Evolutionary conservation across 2,329 filamentous ascomycete genomes (phyloP), one percentile per base, ranked within the genome.

Genomic region (Beauveria sp.): DNA sequence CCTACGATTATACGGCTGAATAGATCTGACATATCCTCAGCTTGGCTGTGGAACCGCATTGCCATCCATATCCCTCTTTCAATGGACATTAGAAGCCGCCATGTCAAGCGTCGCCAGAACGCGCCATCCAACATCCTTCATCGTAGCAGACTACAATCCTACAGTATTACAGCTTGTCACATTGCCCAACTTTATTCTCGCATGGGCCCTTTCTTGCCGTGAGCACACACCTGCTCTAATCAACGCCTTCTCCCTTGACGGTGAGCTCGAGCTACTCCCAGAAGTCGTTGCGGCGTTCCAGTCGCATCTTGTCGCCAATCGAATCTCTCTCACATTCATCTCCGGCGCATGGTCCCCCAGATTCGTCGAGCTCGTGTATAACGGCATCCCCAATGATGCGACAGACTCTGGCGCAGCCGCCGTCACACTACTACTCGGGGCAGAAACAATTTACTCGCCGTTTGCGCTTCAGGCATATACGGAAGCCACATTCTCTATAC

Each of bases 371-470:
- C 74, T 91, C 1, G 73, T 92, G 8, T 80, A 80, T 67, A 65
- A 67, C 34, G 54, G 68, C 45, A 63, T 66, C 6, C 53, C 62
- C 1, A 61, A 63, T 9, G 46, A 62, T 22, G 42, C 43, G 12
- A 38, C 57, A 45, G 12, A 43, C 57, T 43, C 48, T 2, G 10
- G 12, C 34, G 48, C 57, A 7, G 48, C 66, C 1, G 22, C 67
- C 6, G 55, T 61, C 48, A 81, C 80, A 16, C 73, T 89, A 2
- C 76, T 93, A 5, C 75, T 95, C 1, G 90, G 87, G 0, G 88
- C 89, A 1, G 90, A 95, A 74, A 95, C 90, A 0, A 93, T 95
- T 50, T 95, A 95, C 74, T 91, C 87, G 2, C 89, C 89, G 0
- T 85, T 86, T 62, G 87, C 88, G 0, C 80, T 92, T 24, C 76